Evolutionary conservation across 1,139 yeast species (phyloP), one percentile per base, ranked within the genome.

Genomic region (Debaryomycetaceae sp.): DNA sequence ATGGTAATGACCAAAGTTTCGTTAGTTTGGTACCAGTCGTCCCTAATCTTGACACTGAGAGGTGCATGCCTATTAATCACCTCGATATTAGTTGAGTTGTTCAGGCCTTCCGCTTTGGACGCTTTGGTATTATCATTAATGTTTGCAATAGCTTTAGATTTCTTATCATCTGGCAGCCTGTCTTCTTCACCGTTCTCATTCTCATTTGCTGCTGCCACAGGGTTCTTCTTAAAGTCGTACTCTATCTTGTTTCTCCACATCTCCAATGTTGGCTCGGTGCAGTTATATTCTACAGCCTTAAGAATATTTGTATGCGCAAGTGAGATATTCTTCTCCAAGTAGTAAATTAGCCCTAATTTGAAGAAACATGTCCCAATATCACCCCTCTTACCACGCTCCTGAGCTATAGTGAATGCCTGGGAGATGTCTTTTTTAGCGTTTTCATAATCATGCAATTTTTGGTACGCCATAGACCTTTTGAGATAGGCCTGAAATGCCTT

Each of bases 1-100:
- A 93, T 68, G 1, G 95, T 81, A 33, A 91, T 71, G 6, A 84
- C 82, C 13, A 90, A 78, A 3, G 66, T 61, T 1, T 70, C 70
- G 13, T 69, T 60, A 20, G 81, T 73, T 60, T 90, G 96, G 63
- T 84, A 89, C 90, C 95, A 90, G 56, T 90, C 97, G 37, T 77
- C 80, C 58, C 85, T 78, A 48, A 83, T 73, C 47, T 77, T 75
- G 41, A 68, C 50, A 42, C 63, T 68, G 41, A 71, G 52, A 4
- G 79, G 78, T 0, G 78, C 77, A 24, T 64, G 72, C 41, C 64
- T 60, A 54, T 67, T 65, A 44, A 72, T 66, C 9, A 63, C 65
- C 14, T 63, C 68, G 24, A 70, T 50, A 42, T 59, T 61, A 1
- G 75, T 64, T 5, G 72, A 61, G 9, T 50, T 45, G 24, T 41